A percentile compares a stretch with the other conserved stretches of the same genome.
phyloP scores from a whole-genome alignment of 192 early-diverging fungal species.

The Chytriomyces sp. region DNA sequence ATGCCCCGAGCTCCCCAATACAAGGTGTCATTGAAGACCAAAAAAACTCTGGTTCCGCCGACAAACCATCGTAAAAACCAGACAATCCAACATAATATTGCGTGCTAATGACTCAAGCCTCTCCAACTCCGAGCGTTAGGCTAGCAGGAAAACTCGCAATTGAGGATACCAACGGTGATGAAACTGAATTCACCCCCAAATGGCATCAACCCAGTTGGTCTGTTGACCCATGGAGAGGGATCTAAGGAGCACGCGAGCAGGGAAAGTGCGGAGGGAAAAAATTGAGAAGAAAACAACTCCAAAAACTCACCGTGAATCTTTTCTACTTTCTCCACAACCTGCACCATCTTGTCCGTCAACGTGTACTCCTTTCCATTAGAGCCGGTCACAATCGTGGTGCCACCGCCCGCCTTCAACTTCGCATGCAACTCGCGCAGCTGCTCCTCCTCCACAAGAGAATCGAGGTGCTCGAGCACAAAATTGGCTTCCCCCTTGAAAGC shows the following conservation, averaged over 20 bases:
- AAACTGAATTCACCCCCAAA: constrained; percentile 9
- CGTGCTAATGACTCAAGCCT: constrained; percentile 65
- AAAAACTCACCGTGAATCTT: constrained; percentile 53
- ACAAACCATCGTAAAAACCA: neutral
- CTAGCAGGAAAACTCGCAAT: constrained; percentile 31
- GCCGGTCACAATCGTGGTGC: constrained; percentile 50
- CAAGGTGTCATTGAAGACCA: neutral
- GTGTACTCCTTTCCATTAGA: constrained; percentile 70
- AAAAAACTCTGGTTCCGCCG: constrained; percentile 12
- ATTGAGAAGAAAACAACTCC: neutral
- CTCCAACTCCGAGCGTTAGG: constrained; percentile 46
- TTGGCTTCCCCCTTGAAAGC: constrained; percentile 92
- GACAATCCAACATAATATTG: constrained; percentile 38
- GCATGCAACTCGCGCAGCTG: no score
- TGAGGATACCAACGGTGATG: neutral
- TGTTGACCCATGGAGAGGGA: constrained; percentile 50
- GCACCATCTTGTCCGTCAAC: constrained; percentile 60
- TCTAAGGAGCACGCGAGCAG: constrained; percentile 68
- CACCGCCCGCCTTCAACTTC: constrained; percentile 45
- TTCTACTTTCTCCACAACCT: constrained; percentile 44
- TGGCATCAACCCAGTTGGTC: neutral
- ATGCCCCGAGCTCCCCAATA: constrained; percentile 18
- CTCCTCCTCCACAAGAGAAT: constrained; percentile 51
- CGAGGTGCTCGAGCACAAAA: constrained; percentile 79
- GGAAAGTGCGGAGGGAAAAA: constrained; percentile 1